Conservation (phyloP, 108 stramenopile genomes). For the Nannochloropsis oceanica region DNA sequence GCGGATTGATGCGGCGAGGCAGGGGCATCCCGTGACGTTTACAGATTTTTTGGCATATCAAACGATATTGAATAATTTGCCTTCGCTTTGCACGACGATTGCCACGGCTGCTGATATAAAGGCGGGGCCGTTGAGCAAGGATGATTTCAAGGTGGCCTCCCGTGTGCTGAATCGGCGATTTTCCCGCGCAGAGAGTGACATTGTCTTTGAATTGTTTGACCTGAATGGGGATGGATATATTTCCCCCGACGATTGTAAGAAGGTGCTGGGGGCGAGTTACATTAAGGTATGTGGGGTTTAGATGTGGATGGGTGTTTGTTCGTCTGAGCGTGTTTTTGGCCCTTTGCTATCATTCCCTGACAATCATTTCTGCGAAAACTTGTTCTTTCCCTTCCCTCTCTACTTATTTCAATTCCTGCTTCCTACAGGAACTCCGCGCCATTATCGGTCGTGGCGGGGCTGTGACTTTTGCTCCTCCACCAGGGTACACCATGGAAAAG, state of each 20-base stretch:
- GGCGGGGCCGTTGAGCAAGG: constrained; percentile 40
- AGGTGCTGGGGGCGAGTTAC: constrained; percentile 34
- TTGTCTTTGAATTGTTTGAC: constrained; percentile 45
- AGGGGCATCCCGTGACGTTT: neutral
- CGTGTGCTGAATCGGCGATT: constrained; percentile 34
- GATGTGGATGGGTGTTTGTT: too few species aligned
- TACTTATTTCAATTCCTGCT: neutral
- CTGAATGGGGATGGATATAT: constrained; percentile 41
- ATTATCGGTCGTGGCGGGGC: constrained; percentile 33
- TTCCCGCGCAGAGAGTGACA: constrained; percentile 41
- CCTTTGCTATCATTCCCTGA: too few species aligned
- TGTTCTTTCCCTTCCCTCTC: too few species aligned
- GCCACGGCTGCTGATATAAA: constrained; percentile 31
- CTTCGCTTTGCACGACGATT: constrained; percentile 7
- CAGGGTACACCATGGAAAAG: neutral
- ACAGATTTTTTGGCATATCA: neutral
- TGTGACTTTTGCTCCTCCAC: constrained; percentile 46
- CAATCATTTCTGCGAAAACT: too few species aligned
- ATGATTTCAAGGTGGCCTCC: constrained; percentile 49
- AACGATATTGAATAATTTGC: neutral
- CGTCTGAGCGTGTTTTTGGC: too few species aligned
- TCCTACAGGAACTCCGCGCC: constrained; percentile 12
- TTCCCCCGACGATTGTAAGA: constrained; percentile 26
- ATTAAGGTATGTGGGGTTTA: neutral
- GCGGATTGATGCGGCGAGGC: neutral